Base-by-base conservation (phyloP, 179 eudicot genomes). In the Camellia oleifera region DNA sequence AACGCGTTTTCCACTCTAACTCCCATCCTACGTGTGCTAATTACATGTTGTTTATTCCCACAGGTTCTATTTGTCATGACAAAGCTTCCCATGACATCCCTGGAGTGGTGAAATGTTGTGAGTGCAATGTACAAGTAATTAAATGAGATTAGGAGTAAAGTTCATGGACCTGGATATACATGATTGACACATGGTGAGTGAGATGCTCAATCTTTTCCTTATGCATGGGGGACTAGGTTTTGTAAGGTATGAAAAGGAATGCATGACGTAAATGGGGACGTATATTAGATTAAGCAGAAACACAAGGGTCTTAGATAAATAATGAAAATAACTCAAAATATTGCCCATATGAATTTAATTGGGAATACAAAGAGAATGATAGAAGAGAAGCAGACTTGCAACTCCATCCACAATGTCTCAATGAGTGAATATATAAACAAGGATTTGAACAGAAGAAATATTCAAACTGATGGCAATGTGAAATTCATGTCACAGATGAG, bases 201-300 rank as follows among this genome's bases (percentile, higher is more conserved):
- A 5, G 77, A 42, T 54, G 48, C 23, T 73, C 46, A 14, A 54
- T 73, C 77, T 63, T 73, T 56, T 73, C 18, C 46, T 72, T 53
- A 73, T 14, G 14, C 44, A 73, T 32, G 48, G 56, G 63, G 63
- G 44, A n/a, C 42, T 72, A 12, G 20, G 60, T 50, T 52, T 44
- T 20, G 61, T 42, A 72, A 15, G 61, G 77, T 26, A 56, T 26
- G 20, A 32, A 74, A 73, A 73, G 40, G 20, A 7, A 74, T 53
- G 62, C 63, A 11, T 53, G 63, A 73, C 17, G 4, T 13, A 20
- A 52, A 53, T 6, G 13, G 62, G 44, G 5, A 14, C 23, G 7
- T 74, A 63, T 13, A 32, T 56, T 54, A 56, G 56, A 32, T 56
- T 56, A 54, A 53, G 64, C 48, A 32, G 32, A 74, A 74, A 74